Evolutionary conservation across 2,329 filamentous ascomycete genomes (phyloP), one percentile per base, ranked within the genome.

Genomic region (Fusarium chaquense): DNA sequence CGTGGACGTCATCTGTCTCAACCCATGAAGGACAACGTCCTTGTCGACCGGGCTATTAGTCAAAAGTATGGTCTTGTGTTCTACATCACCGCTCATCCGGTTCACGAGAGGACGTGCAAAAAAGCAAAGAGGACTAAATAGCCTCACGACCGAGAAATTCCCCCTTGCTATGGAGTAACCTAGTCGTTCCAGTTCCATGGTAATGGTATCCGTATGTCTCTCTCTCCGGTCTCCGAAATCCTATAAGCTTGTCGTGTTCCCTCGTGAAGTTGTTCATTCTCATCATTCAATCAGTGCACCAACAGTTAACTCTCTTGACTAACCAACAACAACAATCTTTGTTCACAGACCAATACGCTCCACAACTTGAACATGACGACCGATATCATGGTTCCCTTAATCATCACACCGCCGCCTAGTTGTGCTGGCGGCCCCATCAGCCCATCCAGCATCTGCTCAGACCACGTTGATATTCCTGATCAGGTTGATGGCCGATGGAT

Each of bases 331-430:
- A 22, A 20, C 12, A 11, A 20, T 26, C 33, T 16, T 30, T 24
- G 7, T 9, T 30, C 36, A 7, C n/a, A 13, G 6, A 20, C n/a
- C 36, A 40, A 20, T 3, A 40, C 36, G 20, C 12, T 40, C n/a
- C n/a, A 40, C 36, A 40, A 7, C n/a, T 40, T 20, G 36, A 40
- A 40, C 36, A 40, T 40, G 28, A 30, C 28, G 28, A 30, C 28
- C 28, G 28, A 30, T 12, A 40, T 26, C 33, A 65, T 65, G 62
- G 53, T 58, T n/a, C 46, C 62, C 18, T 65, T 53, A 13, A 30
- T 65, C 24, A 65, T 65, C 18, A 65, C 62, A 45, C 62, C 62
- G 24, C 62, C 62, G 22, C 62, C 62, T n/a, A 65, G 62, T 22
- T 62, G 62, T 24, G 57, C 24, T 52, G 61, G 53, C n/a, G 60